Evolutionary conservation across 371 early-diverging fungal genomes (phyloP).

Genomic region (Paraphysoderma sedebokerense): DNA sequence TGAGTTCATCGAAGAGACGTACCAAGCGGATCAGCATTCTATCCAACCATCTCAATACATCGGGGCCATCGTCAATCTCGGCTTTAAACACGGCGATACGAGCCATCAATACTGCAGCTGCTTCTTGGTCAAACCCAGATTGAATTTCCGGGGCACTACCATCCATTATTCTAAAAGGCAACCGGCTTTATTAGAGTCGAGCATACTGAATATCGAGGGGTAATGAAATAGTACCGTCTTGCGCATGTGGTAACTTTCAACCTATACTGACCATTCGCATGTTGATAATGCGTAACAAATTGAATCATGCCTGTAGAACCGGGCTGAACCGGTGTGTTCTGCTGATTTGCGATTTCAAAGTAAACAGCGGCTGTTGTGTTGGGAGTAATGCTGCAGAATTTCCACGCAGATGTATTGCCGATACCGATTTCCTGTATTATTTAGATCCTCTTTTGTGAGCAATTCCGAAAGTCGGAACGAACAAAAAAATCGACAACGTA

Average conservation of each 20-base stretch:
- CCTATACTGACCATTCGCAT: conserved; percentile 75
- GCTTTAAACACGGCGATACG: conserved; percentile 96
- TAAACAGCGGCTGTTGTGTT: conserved; percentile 77
- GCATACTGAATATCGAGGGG: too few species aligned
- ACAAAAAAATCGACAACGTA: too few species aligned
- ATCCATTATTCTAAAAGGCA: conserved; percentile 85
- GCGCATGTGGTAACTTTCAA: conserved; percentile 91
- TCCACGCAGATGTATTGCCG: conserved; percentile 89
- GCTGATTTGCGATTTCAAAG: conserved; percentile 89
- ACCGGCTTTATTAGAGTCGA: too few species aligned
- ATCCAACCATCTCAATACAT: conserved; percentile 97
- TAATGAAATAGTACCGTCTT: too few species aligned
- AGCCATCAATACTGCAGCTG: conserved; percentile 96
- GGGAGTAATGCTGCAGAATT: conserved; percentile 74
- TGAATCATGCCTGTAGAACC: conserved; percentile 83
- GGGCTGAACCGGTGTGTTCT: conserved; percentile 52
- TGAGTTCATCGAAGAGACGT: conserved; percentile 14
- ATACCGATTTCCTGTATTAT: conserved; percentile 98
- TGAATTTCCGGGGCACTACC: conserved; percentile 75
- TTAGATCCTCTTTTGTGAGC: conserved; percentile 1
- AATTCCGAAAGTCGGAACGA: not conserved
- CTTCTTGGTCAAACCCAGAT: conserved; percentile 96
- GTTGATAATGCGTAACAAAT: conserved; percentile 90
- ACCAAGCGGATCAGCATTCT: conserved; percentile 96
- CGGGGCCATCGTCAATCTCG: conserved; percentile 95